Base-by-base conservation (phyloP, 225 moss, liverwort and hornwort genomes). In the Asterella californica region DNA sequence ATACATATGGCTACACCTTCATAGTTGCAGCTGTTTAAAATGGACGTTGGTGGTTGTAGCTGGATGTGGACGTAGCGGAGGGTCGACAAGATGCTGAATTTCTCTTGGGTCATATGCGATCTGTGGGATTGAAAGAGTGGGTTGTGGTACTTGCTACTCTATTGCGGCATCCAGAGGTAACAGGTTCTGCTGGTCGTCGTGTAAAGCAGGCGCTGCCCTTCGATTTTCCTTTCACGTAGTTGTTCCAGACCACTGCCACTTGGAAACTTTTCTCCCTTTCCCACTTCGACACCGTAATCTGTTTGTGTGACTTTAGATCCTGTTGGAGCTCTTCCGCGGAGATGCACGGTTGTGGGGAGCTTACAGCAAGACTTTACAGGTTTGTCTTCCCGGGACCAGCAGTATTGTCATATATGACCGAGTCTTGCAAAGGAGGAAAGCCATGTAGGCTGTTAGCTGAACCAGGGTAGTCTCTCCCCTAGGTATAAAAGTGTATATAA, bases 41-140 rank as follows among this genome's bases (percentile, higher is more conserved):
- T 71, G 46, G 25, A 21, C 10, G 24, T 27, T 46, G 71, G 21
- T 33, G 74, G 30, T 54, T 33, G 53, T 76, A 96, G 96, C 85
- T 96, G 76, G 85, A 90, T 79, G 68, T 94, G 82, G 90, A 91
- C 60, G 83, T 85, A 72, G 12, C 69, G 76, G 88, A 94, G 78
- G 89, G 94, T 74, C 88, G 81, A 46, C 67, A 79, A 30, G 91
- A 85, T 87, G 90, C 91, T 60, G 94, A 94, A 38, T 91, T 87
- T 82, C 87, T 96, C 27, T 78, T 96, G 63, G 83, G 80, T 79
- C 93, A 94, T 46, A 94, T 96, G 96, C 86, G 85, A 47, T 88
- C 88, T 60, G 94, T 91, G 72, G 96, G 96, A 34, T 93, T 94
- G 87, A 94, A 91, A 79, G 96, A 96, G 82, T 96, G 96, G 96